A percentile compares a stretch with the other conserved stretches of the same genome.
These are phyloP conservation scores for Myriangium duriaei DNA, from an alignment of 2,329 filamentous ascomycete genomes.

Conservation along the genomic window DNA sequence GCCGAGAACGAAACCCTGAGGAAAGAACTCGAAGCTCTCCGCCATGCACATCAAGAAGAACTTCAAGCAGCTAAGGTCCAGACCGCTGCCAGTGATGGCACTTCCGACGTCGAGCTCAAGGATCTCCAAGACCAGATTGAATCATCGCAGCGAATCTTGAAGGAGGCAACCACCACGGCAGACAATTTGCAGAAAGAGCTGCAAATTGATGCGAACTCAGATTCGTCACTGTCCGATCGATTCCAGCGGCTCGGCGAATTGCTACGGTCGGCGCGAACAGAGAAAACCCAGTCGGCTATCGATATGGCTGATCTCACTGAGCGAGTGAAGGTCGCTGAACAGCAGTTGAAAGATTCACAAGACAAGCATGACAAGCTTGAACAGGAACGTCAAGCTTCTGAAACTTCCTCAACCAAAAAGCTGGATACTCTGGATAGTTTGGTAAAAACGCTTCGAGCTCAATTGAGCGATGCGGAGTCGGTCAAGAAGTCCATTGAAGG, in stretches of 20 bases:
- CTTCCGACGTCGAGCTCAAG: slow-evolving; percentile 3
- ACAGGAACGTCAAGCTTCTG: slow-evolving; percentile 2
- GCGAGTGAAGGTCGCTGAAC: slow-evolving; percentile 16
- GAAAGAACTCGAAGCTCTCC: slow-evolving; percentile 49
- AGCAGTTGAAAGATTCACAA: slow-evolving; percentile 26
- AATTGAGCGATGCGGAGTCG: slow-evolving; percentile 42
- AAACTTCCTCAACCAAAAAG: slow-evolving; percentile 5
- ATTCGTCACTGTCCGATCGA: slow-evolving; percentile 12
- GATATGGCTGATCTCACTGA: slow-evolving; percentile 1
- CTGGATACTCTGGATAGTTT: slow-evolving; percentile 41
- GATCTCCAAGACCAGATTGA: not conserved
- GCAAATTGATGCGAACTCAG: not conserved
- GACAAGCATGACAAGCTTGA: slow-evolving; percentile 17
- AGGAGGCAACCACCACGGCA: not conserved
- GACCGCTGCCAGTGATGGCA: slow-evolving; percentile 2
- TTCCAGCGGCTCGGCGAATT: not conserved
- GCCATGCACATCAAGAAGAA: slow-evolving; percentile 4
- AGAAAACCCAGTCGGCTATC: not conserved
- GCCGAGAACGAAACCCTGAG: slow-evolving; percentile 55
- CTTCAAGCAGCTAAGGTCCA: slow-evolving; percentile 1
- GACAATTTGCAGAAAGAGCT: not conserved
- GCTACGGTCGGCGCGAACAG: not conserved
- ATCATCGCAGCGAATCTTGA: not conserved
- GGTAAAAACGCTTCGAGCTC: slow-evolving; percentile 40
- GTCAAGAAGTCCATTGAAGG: slow-evolving; percentile 34